Conservation (phyloP, 306 rosid genomes). For the Prinsepia uniflora region DNA sequence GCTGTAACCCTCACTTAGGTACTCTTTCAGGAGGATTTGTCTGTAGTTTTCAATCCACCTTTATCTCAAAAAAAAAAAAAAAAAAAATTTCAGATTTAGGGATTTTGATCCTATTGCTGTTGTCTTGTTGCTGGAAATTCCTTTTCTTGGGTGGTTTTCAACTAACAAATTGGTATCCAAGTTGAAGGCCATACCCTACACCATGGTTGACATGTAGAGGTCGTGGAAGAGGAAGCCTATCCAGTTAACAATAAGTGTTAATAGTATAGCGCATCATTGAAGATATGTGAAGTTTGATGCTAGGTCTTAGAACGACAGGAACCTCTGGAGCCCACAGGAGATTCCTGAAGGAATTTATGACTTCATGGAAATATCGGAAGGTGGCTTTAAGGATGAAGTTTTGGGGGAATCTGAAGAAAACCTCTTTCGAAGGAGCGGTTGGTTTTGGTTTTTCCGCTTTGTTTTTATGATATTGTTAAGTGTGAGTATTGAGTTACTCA, state of each 20-base stretch:
- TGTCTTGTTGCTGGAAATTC: too few relatives aligned
- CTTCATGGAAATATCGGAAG: not conserved
- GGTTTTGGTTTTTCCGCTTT: too few relatives aligned
- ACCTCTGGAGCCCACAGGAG: not conserved
- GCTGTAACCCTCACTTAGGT: not conserved
- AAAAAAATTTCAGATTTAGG: not conserved
- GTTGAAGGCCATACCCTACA: too few relatives aligned
- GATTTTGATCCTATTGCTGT: not conserved
- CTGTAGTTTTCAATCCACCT: not conserved
- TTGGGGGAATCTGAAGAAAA: too few relatives aligned
- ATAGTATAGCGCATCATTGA: not conserved
- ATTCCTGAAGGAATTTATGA: not conserved
- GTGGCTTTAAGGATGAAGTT: not conserved
- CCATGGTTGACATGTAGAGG: not conserved
- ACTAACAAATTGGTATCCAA: too few relatives aligned
- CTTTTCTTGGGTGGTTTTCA: too few relatives aligned
- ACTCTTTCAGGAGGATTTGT: not conserved
- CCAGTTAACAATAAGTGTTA: not conserved
- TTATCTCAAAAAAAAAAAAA: not conserved
- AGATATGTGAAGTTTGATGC: not conserved
- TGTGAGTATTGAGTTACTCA: too few relatives aligned
- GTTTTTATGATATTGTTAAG: too few relatives aligned
- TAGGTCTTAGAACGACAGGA: not conserved
- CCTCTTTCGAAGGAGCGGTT: too few relatives aligned
- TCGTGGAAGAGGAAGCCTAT: not conserved